Percentiles rank a stretch among this genome's conserved stretches.
phyloP scores from a whole-genome alignment of 768 basidiomycete genomes.

The Termitomyces sp. region DNA sequence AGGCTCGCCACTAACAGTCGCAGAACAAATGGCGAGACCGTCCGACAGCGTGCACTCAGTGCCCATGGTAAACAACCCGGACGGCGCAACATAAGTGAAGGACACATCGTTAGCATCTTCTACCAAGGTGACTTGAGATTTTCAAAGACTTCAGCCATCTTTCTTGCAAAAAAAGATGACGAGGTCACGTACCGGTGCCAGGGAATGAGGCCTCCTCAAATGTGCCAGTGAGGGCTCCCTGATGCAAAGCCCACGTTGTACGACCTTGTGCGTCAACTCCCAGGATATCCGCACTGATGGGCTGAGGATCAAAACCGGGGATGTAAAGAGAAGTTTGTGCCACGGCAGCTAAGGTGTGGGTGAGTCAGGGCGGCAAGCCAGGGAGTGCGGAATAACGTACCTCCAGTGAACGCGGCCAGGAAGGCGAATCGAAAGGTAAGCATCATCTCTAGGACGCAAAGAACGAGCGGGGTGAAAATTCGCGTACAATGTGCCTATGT shows the following conservation, averaged over 20 bases:
- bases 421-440: background rate
- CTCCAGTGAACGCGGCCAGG: background rate
- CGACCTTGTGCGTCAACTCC: conserved; percentile 22
- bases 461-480: background rate
- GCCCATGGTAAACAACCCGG: conserved; percentile 13
- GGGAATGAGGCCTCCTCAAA: conserved; percentile 9
- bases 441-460: background rate
- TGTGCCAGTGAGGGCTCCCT: conserved; percentile 9
- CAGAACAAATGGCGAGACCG: conserved; percentile 20
- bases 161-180: background rate
- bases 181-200: conserved; percentile 18
- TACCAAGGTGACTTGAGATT: conserved; percentile 21
- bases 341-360: conserved; percentile 14
- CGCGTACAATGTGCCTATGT: background rate
- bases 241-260: conserved; percentile 24
- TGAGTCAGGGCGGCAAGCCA: background rate
- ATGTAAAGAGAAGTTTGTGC: conserved; percentile 23
- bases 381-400: background rate
- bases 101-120: conserved; percentile 21
- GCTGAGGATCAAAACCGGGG: conserved; percentile 24
- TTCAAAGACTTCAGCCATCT: background rate
- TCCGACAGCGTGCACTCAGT: conserved; percentile 16
- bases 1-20: conserved; percentile 8
- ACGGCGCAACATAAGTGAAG: conserved; percentile 16
- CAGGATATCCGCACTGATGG: conserved; percentile 23